These are phyloP conservation scores for Elongisporangium anandrum DNA, from an alignment of 352 stramenopile species.

Conservation along the genomic window DNA sequence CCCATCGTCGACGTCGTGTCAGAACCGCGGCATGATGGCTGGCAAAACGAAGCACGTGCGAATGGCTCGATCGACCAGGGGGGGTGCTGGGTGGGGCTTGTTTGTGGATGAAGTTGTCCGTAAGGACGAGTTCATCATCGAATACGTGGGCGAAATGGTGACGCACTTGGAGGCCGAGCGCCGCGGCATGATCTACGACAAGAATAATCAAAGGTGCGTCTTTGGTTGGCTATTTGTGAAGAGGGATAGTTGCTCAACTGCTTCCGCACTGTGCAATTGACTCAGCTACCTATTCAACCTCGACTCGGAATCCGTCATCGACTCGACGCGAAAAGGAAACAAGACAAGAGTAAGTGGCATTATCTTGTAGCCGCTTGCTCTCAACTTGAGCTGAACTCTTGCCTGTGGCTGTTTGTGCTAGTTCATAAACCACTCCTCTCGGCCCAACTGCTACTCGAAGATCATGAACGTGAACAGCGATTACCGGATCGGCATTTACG, in stretches of 20 bases:
- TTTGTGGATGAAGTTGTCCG: constrained; percentile 86
- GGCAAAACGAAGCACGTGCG: constrained; percentile 59
- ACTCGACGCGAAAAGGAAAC: constrained; percentile 94
- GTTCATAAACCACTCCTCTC: constrained; percentile 89
- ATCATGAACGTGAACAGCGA: constrained; percentile 92
- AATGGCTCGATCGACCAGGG: constrained; percentile 75
- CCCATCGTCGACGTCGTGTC: constrained; percentile 30
- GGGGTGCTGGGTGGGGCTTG: constrained; percentile 87
- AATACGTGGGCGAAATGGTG: constrained; percentile 95
- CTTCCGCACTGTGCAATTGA: neutral
- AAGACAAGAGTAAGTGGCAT: constrained; percentile 75
- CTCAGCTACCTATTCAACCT: constrained; percentile 93
- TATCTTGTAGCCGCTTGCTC: neutral
- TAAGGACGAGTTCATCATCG: constrained; percentile 93
- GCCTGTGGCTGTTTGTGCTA: constrained; percentile 7
- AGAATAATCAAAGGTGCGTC: constrained; percentile 64
- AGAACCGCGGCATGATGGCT: constrained; percentile 60
- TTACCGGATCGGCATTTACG: constrained; percentile 92
- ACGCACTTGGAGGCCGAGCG: constrained; percentile 89
- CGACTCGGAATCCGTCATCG: constrained; percentile 89
- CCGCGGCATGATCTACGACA: constrained; percentile 86
- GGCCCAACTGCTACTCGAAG: constrained; percentile 86
- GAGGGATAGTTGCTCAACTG: neutral
- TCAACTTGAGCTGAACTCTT: neutral
- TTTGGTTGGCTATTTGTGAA: neutral